phyloP scores from a whole-genome alignment of 129 eudicot species.

The Flaveria sonorensis region DNA sequence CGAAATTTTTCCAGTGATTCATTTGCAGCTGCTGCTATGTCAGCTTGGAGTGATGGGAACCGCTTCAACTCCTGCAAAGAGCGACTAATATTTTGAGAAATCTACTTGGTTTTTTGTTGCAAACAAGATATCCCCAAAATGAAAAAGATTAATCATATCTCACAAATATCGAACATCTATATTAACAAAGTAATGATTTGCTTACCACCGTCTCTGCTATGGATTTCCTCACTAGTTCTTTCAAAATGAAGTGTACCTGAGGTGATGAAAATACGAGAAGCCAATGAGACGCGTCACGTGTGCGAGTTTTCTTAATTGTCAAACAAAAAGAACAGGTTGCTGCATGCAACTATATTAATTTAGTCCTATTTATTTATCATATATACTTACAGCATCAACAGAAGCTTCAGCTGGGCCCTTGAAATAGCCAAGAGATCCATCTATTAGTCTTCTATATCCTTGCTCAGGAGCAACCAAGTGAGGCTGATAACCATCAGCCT shows the following conservation, averaged over 20 bases:
- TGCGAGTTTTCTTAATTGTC: neutral
- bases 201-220: slow-evolving; percentile 81
- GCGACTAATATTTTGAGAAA: slow-evolving; percentile 10
- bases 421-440: slow-evolving; percentile 98
- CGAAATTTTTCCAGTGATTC: slow-evolving; percentile 87
- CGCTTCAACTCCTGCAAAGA: slow-evolving; percentile 72
- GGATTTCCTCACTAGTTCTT: slow-evolving; percentile 96
- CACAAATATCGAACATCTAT: slow-evolving; percentile 15
- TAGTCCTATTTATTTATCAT: neutral
- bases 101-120: neutral
- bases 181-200: slow-evolving; percentile 4
- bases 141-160: slow-evolving; percentile 2
- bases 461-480: slow-evolving; percentile 98
- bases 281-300: neutral
- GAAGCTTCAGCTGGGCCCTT: slow-evolving; percentile 99
- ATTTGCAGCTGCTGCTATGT: slow-evolving; percentile 89
- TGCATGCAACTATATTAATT: neutral
- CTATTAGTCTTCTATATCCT: slow-evolving; percentile 96
- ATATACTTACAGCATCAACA: slow-evolving; percentile 82
- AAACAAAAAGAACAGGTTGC: neutral
- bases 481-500: slow-evolving; percentile 99
- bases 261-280: slow-evolving; percentile 18
- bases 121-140: neutral
- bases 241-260: slow-evolving; percentile 88
- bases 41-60: slow-evolving; percentile 92